Conservation (phyloP, 805 yeast genomes). For the Huiozyma naganishii region DNA sequence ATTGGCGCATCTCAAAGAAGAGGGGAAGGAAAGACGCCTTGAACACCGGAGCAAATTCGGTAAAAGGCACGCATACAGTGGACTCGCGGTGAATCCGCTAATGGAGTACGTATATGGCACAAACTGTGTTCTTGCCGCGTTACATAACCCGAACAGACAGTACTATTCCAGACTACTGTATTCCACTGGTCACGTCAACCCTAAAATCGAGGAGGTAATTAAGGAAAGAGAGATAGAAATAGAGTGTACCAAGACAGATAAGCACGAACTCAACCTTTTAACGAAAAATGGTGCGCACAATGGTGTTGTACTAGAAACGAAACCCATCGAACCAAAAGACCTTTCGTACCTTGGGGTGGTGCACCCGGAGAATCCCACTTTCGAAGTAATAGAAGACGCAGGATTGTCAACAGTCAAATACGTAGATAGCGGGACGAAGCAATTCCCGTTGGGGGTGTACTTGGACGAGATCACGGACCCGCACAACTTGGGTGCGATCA, state of each 20-base stretch:
- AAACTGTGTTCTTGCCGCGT: constrained; percentile 62
- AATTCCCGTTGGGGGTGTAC: constrained; percentile 58
- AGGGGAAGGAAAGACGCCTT: not conserved
- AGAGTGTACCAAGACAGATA: constrained; percentile 34
- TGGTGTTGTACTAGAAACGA: constrained; percentile 63
- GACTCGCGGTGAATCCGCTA: constrained; percentile 33
- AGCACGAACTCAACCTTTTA: constrained; percentile 46
- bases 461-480: constrained; percentile 79
- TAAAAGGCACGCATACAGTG: not conserved
- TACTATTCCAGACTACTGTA: constrained; percentile 42
- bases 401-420: not conserved
- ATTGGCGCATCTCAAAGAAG: not conserved
- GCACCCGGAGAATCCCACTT: constrained; percentile 10
- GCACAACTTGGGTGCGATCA: constrained; percentile 75
- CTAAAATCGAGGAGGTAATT: not conserved
- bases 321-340: constrained; percentile 24
- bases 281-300: constrained; percentile 69
- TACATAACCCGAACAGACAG: constrained; percentile 43
- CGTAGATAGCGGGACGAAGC: constrained; percentile 11
- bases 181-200: not conserved
- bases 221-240: constrained; percentile 27
- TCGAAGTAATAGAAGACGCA: constrained; percentile 1
- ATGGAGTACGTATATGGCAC: constrained; percentile 69
- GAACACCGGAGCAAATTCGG: not conserved
- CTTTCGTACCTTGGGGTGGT: constrained; percentile 24